Evolutionary conservation across 306 rosid genomes (phyloP), one percentile per base, ranked within the genome.

Genomic region (Malus domestica): DNA sequence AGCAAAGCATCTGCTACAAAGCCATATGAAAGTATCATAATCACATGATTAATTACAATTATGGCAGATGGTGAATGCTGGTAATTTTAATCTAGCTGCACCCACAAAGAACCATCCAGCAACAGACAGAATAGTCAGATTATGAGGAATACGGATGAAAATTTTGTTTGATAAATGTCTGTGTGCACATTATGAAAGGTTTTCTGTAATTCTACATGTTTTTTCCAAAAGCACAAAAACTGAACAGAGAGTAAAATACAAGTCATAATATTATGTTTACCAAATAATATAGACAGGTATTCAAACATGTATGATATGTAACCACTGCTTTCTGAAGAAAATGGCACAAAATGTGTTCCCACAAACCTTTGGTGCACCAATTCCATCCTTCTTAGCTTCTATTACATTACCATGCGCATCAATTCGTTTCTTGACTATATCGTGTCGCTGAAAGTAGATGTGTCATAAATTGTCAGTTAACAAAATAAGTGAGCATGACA

Each of bases 301-400:
- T 11, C 64, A 59, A 59, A 59, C 30, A 59, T 42, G 59, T 73
- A 74, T 68, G 51, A 55, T 58, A 79, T 38, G 38, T 7, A 64
- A n/a, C 27, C 55, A 64, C 33, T 66, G 78, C 35, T 27, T 40
- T 23, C 54, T 51, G 76, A 60, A 25, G 67, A 78, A 76, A 55
- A 54, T 19, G 38, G 33, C 42, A 65, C 4, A 30, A 20, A 65
- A 76, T 76, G 20, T 71, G 66, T 42, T 76, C 27, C 72, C n/a
- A 76, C 91, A 77, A 87, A 93, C 98, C 98, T 93, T 91, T 62
- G 96, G 88, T 18, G 96, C 98, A 73, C 98, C 98, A 76, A 93
- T 88, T 77, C 92, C 93, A 72, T 89, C 98, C 86, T 80, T 81
- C 83, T 33, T 89, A n/a, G 82, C 81, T 83, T 91, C 96, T 64